These are phyloP conservation scores for Colletotrichum sp. DNA, from an alignment of 2,329 filamentous ascomycete species.

Conservation along the genomic window DNA sequence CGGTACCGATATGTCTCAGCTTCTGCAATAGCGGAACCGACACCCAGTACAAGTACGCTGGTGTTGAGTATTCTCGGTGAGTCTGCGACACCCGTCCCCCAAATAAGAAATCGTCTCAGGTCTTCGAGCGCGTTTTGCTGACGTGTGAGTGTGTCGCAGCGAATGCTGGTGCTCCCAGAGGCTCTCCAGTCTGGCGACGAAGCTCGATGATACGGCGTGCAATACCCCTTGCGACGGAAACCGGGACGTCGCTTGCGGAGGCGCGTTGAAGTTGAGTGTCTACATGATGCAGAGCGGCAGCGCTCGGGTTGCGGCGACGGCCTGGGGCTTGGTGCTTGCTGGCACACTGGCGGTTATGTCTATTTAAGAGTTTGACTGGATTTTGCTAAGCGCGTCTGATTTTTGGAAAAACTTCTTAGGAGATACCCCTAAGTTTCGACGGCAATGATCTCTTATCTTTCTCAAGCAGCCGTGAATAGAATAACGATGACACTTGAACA, in stretches of 20 bases:
- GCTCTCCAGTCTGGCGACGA: conserved; percentile 50
- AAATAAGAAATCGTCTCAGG: neutral
- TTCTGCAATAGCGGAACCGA: conserved; percentile 49
- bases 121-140: neutral
- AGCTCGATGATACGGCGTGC: conserved; percentile 53
- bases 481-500: neutral
- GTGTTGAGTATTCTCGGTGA: conserved; percentile 57
- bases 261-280: conserved; percentile 52
- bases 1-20: conserved; percentile 53
- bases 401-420: neutral
- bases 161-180: conserved; percentile 66
- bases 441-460: neutral
- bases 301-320: neutral
- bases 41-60: conserved; percentile 52
- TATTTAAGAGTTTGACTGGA: neutral
- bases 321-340: neutral
- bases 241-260: conserved; percentile 57
- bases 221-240: conserved; percentile 60
- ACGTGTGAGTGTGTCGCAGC: conserved; percentile 31
- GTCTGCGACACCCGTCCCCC: neutral
- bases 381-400: neutral
- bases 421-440: neutral
- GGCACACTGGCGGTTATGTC: neutral
- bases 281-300: conserved; percentile 33
- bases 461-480: neutral